Percentiles rank a stretch among this genome's conserved stretches.
These are phyloP conservation scores for Dimargaris cristalligena DNA, from an alignment of 192 early-diverging fungal species.

Conservation along the genomic window DNA sequence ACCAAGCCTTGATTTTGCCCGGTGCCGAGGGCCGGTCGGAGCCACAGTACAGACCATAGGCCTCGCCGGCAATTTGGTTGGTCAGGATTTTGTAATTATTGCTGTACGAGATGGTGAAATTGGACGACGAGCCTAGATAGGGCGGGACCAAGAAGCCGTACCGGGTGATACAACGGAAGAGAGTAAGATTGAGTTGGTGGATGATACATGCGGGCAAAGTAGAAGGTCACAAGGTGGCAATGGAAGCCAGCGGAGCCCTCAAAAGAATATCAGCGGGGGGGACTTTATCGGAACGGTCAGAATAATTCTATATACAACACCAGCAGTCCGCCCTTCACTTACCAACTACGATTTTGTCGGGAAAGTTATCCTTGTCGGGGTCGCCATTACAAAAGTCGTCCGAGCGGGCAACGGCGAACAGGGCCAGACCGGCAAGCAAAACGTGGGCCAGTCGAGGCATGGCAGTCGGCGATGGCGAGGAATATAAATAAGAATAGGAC, in stretches of 20 bases:
- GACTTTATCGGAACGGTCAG: too few relatives aligned
- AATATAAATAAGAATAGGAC: too few relatives aligned
- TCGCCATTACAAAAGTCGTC: conserved; percentile 4
- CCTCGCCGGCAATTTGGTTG: conserved; percentile 20
- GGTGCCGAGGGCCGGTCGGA: conserved; percentile 15
- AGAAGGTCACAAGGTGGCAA: neutral
- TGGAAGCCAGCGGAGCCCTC: too few relatives aligned
- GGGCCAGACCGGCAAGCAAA: neutral
- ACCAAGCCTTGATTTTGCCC: conserved; percentile 15
- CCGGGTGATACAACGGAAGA: too few relatives aligned
- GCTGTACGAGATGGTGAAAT: conserved; percentile 25
- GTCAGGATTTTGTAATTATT: conserved; percentile 30
- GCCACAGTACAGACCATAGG: conserved; percentile 30
- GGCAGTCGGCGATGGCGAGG: too few relatives aligned
- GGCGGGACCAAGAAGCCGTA: neutral
- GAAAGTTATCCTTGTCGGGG: conserved; percentile 10
- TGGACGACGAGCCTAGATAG: neutral
- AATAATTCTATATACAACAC: too few relatives aligned
- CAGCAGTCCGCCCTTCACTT: too few relatives aligned
- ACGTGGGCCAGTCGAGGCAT: too few relatives aligned
- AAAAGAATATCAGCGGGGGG: too few relatives aligned
- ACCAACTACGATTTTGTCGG: conserved; percentile 2
- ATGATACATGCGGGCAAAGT: neutral
- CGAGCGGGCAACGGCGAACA: neutral
- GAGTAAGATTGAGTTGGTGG: neutral